Conservation (phyloP, 441 rosid genomes). For the Macaranga tanarius region DNA sequence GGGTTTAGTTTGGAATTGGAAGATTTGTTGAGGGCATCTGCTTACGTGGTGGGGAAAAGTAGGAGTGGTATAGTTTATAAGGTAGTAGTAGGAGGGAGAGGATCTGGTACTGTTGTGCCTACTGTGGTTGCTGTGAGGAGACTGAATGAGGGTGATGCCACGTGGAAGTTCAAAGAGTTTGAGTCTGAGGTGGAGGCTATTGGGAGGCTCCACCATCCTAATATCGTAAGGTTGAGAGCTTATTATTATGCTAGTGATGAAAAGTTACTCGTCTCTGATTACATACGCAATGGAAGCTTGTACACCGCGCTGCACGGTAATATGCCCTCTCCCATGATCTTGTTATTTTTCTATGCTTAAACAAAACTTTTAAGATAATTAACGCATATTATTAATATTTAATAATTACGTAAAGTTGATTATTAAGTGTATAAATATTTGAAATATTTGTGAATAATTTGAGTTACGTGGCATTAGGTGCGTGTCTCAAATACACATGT, state of each 20-base stretch:
- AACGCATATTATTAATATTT: no score
- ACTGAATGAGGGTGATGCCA: slow-evolving; percentile 66
- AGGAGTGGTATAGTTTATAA: slow-evolving; percentile 81
- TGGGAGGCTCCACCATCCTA: slow-evolving; percentile 66
- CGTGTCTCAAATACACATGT: no score
- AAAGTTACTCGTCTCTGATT: slow-evolving; percentile 76
- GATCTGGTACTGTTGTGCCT: slow-evolving; percentile 43
- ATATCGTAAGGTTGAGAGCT: slow-evolving; percentile 69
- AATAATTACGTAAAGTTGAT: no score
- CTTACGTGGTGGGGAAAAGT: slow-evolving; percentile 80
- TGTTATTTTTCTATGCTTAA: not conserved
- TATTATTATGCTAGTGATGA: slow-evolving; percentile 79
- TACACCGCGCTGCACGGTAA: slow-evolving; percentile 77
- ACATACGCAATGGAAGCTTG: slow-evolving; percentile 68
- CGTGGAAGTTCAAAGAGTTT: slow-evolving; percentile 72
- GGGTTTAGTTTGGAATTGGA: slow-evolving; percentile 76
- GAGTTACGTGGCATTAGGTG: no score
- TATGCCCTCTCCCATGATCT: not conserved
- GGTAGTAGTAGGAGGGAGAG: slow-evolving; percentile 59
- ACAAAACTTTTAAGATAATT: no score
- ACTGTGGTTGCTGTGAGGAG: slow-evolving; percentile 78
- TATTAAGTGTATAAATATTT: no score
- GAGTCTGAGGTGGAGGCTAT: slow-evolving; percentile 74
- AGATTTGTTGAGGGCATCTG: slow-evolving; percentile 85
- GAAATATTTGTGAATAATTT: no score